Base-by-base conservation (phyloP, 176 grass and related monocot genomes). In the Aegilops speltoides region DNA sequence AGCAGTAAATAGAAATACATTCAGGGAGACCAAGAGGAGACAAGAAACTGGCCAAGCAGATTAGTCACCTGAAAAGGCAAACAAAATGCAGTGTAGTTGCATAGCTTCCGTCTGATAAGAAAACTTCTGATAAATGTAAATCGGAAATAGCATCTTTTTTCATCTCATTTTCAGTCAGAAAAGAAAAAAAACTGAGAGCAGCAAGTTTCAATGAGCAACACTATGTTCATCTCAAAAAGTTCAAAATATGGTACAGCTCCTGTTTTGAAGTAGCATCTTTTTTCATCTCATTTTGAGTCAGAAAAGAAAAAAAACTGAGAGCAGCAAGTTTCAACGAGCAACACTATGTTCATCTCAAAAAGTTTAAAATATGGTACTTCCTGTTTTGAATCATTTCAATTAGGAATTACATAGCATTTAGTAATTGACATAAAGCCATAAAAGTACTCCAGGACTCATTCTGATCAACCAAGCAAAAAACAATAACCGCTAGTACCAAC, bases 1-100 rank as follows among this genome's bases (percentile, higher is more conserved):
- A 76, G 60, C 28, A 77, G 14, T 81, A 80, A 33, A 62, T 2
- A 25, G 84, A 88, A 64, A 80, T 65, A 20, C 59, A 85, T 34
- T 91, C 62, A 94, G 36, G 88, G 93, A 81, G 91, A 94, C 96
- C 90, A 91, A 78, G 88, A 77, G 36, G 92, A 88, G 59, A 80
- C 81, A 82, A 94, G 84, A 84, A 96, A 86, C 60, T 91, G 93
- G 54, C 93, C 86, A 62, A 91, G 88, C 63, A 92, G 86, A 89
- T 95, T 95, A 54, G 88, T 94, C 36, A 89, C 91, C 93, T 98
- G 91, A 76, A 86, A 94, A 75, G 59, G 69, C 64, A 89, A 69
- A 90, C 5, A 46, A 66, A 86, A 88, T 65, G 24, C 7, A 68
- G 78, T n/a, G 79, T 26, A 67, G 13, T 72, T 56, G 11, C 70